Base-by-base conservation (phyloP, 495 filamentous ascomycete genomes). In the Apiosordaria backusii region DNA sequence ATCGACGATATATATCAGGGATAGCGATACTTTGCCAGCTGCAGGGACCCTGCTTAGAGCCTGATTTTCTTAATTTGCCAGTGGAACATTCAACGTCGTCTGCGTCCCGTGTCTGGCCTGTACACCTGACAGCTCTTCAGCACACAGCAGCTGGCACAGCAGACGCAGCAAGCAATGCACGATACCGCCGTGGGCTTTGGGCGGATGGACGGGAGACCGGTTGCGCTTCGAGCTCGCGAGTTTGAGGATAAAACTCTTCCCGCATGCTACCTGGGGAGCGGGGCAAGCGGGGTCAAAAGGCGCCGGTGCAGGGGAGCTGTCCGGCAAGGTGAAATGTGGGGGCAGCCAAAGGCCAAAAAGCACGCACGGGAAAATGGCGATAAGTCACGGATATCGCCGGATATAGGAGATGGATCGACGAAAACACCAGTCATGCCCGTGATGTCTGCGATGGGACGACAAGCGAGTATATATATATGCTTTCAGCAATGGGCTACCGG, bases 371-470 rank as follows among this genome's bases (percentile, higher is more conserved):
- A 61, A 53, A 57, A 45, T 60, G 67, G 63, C 55, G 64, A 64
- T 64, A 66, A 66, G 45, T 23, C 13, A 19, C 67, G 64, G 67
- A 69, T 69, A 69, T 69, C 67, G 64, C 64, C 67, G 64, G 64
- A 66, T 61, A 57, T 63, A 60, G 19, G 26, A 29, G 13, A 50
- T 24, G 18, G 22, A 1, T 13, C 23, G 19, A 57, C 23, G 10
- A 45, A 45, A 9, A 35, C 29, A 35, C 29, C 3, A n/a, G n/a
- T n/a, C n/a, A n/a, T n/a, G n/a, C n/a, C n/a, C n/a, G n/a, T n/a
- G n/a, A n/a, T n/a, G n/a, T n/a, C n/a, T n/a, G n/a, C n/a, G n/a
- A n/a, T n/a, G n/a, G 35, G 9, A 45, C 16, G 35, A 45, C 13
- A 18, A n/a, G n/a, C n/a, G n/a, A n/a, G n/a, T 54, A 54, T 54